Evolutionary conservation across 345 rosid species (phyloP).

Genomic region (Eucalyptus fibrosa): DNA sequence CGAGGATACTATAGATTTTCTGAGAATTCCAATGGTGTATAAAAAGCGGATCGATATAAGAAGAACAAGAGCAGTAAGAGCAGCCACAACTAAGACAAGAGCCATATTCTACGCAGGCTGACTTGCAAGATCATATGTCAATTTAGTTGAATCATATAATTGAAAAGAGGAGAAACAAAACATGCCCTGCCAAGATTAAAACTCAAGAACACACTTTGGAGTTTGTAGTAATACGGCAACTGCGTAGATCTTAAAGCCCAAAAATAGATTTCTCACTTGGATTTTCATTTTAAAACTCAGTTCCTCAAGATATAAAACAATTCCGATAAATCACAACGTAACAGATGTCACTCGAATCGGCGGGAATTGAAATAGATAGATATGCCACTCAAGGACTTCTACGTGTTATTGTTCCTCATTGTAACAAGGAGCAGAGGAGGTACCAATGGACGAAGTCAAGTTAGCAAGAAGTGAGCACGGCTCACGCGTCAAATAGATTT

Average conservation of each 20-base stretch:
- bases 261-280: not conserved
- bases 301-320: not conserved
- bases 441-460: too few species aligned
- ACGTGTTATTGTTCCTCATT: not conserved
- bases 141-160: not conserved
- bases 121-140: not conserved
- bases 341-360: not conserved
- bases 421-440: not conserved
- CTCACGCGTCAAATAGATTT: too few species aligned
- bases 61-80: not conserved
- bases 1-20: conserved; percentile 23
- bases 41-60: conserved; percentile 8
- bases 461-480: too few species aligned
- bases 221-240: not conserved
- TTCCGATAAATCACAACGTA: not conserved
- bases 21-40: conserved; percentile 12
- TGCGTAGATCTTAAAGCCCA: not conserved
- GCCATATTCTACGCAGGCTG: not conserved
- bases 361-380: too few species aligned
- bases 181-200: not conserved
- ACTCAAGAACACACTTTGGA: not conserved
- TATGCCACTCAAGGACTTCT: not conserved
- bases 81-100: not conserved
- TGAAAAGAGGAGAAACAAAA: not conserved
- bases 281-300: not conserved